Percentiles rank a stretch among this genome's conserved stretches.
phyloP scores from a whole-genome alignment of 495 filamentous ascomycete genomes.

The Amorphotheca resinae region DNA sequence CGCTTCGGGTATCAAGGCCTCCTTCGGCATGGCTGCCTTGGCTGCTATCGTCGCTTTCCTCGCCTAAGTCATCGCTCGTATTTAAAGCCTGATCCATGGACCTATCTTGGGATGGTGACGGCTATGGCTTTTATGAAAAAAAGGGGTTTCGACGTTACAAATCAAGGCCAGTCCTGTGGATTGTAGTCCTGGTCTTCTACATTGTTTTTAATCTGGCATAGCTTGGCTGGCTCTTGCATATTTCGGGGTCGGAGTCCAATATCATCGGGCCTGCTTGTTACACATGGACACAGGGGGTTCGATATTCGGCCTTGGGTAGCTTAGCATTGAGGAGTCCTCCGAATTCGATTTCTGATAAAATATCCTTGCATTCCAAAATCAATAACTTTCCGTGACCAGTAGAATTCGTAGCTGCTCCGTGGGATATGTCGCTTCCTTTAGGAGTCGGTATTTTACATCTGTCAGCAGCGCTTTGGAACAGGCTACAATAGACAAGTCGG shows the following conservation, averaged over 20 bases:
- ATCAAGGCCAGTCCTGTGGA: neutral
- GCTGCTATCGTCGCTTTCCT: constrained; percentile 38
- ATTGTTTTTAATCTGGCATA: constrained; percentile 15
- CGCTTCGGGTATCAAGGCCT: constrained; percentile 29
- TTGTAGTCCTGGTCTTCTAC: neutral
- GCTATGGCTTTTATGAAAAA: constrained; percentile 19
- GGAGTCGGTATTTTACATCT: too few relatives aligned
- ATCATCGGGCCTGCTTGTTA: constrained; percentile 5
- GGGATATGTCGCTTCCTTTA: too few relatives aligned
- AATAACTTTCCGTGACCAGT: too few relatives aligned
- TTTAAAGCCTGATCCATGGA: constrained; percentile 11
- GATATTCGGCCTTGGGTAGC: constrained; percentile 11
- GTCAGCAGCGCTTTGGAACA: too few relatives aligned
- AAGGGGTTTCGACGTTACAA: constrained; percentile 2
- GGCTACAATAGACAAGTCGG: too few relatives aligned
- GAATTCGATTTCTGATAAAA: constrained; percentile 13
- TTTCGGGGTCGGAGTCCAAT: constrained; percentile 10
- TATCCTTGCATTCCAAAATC: neutral
- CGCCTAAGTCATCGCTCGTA: constrained; percentile 31
- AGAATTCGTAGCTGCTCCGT: too few relatives aligned
- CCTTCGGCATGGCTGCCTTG: constrained; percentile 31
- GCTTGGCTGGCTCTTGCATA: constrained; percentile 6
- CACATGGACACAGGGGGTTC: constrained; percentile 4
- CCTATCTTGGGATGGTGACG: constrained; percentile 11
- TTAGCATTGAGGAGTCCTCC: constrained; percentile 10